Conservation (phyloP, 768 basidiomycete genomes). For the Rhodotorula taiwanensis region DNA sequence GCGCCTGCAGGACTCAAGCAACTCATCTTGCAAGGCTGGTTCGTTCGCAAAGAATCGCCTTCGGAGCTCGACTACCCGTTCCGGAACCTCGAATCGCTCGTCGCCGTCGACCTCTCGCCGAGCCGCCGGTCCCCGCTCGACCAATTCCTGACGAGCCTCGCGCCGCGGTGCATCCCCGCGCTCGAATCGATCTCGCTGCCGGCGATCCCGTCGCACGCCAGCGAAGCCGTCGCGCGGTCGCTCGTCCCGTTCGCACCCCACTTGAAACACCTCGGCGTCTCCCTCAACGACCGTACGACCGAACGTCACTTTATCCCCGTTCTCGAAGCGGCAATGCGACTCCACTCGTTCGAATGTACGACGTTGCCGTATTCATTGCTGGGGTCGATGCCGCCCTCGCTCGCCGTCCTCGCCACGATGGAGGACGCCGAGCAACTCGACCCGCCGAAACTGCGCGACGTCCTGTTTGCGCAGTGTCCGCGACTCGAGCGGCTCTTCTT, state of each 20-base stretch:
- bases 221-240: not conserved
- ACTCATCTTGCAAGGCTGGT: slow-evolving; percentile 2
- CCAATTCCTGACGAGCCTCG: slow-evolving; percentile 5
- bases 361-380: slow-evolving; percentile 7
- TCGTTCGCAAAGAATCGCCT: not conserved
- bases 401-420: slow-evolving; percentile 12
- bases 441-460: not conserved
- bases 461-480: not conserved
- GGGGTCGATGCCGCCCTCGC: not conserved
- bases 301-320: not conserved
- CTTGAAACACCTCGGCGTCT: slow-evolving; percentile 16
- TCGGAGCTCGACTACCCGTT: not conserved
- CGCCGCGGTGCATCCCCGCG: not conserved
- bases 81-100: slow-evolving; percentile 5
- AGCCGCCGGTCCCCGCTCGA: slow-evolving; percentile 1
- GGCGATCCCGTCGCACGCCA: not conserved
- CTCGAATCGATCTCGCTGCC: slow-evolving; percentile 6
- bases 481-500: slow-evolving; percentile 9
- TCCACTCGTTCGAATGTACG: slow-evolving; percentile 28
- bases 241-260: slow-evolving; percentile 13
- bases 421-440: slow-evolving; percentile 3
- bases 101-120: slow-evolving; percentile 6
- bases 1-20: not conserved
- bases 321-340: not conserved
- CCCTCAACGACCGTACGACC: too few species aligned